Base-by-base conservation (phyloP, 2,329 filamentous ascomycete genomes). In the Bipolaris oryzae region DNA sequence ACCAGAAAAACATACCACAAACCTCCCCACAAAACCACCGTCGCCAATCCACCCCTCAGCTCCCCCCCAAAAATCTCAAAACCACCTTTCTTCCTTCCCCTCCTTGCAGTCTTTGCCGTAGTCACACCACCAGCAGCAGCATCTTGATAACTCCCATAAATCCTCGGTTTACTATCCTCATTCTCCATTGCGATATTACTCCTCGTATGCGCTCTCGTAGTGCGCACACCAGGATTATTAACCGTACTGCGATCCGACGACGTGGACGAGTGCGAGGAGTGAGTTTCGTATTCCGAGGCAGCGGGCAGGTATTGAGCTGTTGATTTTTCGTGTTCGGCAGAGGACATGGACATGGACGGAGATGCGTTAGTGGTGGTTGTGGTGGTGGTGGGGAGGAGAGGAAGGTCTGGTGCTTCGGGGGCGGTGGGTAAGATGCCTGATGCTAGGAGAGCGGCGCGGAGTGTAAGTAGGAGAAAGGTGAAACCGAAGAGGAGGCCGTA, bases 1-100 rank as follows among this genome's bases (percentile, higher is more conserved):
- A 88, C 80, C 65, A 94, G 76, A 77, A 87, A 90, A 28, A 80
- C 80, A 81, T 90, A 95, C 73, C 87, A 87, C 13, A 79, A 62
- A 42, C 87, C 74, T 18, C 85, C 86, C 74, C 90, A 83, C 81
- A 84, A 85, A 5, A 80, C 81, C 3, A 92, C 87, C 45, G 84
- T 80, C 77, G 84, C 86, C 16, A 87, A 67, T 42, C 84, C 87
- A 7, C 80, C 82, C 76, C 81, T 82, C 35, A 92, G 76, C 73
- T 94, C 89, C 23, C 80, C 78, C 31, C 79, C 72, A 5, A 89
- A 82, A 4, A 85, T 71, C 74, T 72, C 2, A 83, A 52, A 0
- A 59, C 72, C 20, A 71, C 77, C 50, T 77, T 44, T 72, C 54
- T 74, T 78, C 48, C 77, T 71, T 53, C 60, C 73, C 53, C 60